Conservation (phyloP, 2,329 filamentous ascomycete genomes). For the Aschersonia sp. region DNA sequence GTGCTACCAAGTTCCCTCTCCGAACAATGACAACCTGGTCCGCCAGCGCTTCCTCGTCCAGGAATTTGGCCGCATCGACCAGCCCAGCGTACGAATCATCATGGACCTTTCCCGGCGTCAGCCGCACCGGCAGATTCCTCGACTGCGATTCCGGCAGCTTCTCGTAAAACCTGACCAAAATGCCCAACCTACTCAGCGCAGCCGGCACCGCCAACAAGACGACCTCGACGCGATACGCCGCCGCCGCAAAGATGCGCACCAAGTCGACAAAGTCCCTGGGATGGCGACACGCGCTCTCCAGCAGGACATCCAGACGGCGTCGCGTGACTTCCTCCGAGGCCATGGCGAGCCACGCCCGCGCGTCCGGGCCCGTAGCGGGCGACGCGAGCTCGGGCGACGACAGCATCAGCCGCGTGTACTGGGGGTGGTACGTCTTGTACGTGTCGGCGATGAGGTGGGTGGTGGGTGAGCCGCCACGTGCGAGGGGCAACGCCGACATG, state of each 20-base stretch:
- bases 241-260: slow-evolving; percentile 16
- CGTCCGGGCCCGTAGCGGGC: slow-evolving; percentile 23
- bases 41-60: slow-evolving; percentile 16
- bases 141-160: slow-evolving; percentile 19
- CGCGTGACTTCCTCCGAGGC: slow-evolving; percentile 19
- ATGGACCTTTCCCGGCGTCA: slow-evolving; percentile 29
- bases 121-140: slow-evolving; percentile 19
- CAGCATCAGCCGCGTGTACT: slow-evolving; percentile 18
- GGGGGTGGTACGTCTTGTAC: slow-evolving; percentile 33
- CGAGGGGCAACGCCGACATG: slow-evolving; percentile 14
- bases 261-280: slow-evolving; percentile 25
- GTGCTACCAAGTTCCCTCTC: slow-evolving; percentile 21
- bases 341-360: slow-evolving; percentile 27
- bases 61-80: slow-evolving; percentile 18
- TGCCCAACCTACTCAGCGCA: slow-evolving; percentile 25
- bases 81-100: slow-evolving; percentile 29
- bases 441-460: slow-evolving; percentile 33
- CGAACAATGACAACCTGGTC: slow-evolving; percentile 25
- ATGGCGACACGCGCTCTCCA: slow-evolving; percentile 30
- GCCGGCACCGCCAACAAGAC: slow-evolving; percentile 27
- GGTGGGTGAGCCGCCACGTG: slow-evolving; percentile 1
- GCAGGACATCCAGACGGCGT: slow-evolving; percentile 19
- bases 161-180: slow-evolving; percentile 24
- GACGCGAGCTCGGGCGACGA: slow-evolving; percentile 20
- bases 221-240: slow-evolving; percentile 23